phyloP scores from a whole-genome alignment of 163 green algal genomes.

The Trebouxia gelatinosa region DNA sequence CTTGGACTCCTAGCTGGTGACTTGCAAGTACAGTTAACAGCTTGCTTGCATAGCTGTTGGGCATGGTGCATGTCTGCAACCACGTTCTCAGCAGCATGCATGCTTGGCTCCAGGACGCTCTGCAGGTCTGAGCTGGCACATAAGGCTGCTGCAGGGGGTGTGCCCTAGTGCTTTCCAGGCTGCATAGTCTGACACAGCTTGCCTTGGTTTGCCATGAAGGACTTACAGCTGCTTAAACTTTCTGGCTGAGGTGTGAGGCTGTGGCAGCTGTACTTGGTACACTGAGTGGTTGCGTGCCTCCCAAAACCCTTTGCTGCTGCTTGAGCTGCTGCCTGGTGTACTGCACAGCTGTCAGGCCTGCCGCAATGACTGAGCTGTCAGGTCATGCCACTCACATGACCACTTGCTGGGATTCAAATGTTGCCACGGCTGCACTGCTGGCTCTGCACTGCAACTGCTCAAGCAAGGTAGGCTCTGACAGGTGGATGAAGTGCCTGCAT shows the following conservation, averaged over 20 bases:
- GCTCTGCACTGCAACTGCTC: not conserved
- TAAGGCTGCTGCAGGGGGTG: too few relatives aligned
- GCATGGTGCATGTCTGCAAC: not conserved
- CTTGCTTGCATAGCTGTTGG: not conserved
- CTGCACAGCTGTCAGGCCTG: not conserved
- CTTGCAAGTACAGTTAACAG: not conserved
- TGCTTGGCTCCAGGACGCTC: not conserved
- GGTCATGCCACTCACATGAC: not conserved
- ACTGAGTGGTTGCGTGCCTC: not conserved
- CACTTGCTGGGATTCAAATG: not conserved
- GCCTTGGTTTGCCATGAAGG: too few relatives aligned
- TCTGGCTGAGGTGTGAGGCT: too few relatives aligned
- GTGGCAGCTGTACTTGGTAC: too few relatives aligned
- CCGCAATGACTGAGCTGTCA: not conserved
- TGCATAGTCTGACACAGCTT: too few relatives aligned
- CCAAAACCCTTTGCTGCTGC: not conserved
- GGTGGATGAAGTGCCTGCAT: too few relatives aligned
- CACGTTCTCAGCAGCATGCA: not conserved
- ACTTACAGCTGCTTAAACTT: too few relatives aligned
- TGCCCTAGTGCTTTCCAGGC: too few relatives aligned
- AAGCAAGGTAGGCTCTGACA: not conserved
- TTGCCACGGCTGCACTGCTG: not conserved
- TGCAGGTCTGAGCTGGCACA: not conserved
- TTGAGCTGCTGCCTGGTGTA: not conserved
- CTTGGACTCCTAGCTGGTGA: not conserved